phyloP scores from a whole-genome alignment of 805 yeast species.

The Cyberlindnera suaveolens region DNA sequence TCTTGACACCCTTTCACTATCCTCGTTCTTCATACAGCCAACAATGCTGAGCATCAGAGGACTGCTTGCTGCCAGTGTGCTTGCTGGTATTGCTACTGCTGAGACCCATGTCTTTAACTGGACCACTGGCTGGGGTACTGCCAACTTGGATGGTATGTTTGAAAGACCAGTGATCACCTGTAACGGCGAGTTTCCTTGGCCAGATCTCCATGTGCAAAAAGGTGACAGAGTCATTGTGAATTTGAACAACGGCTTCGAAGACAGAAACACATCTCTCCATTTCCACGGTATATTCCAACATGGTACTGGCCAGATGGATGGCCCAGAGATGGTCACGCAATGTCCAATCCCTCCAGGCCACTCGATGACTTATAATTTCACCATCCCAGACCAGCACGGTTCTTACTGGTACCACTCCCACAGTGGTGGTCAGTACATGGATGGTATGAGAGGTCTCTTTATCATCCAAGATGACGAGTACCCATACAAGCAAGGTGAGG shows the following conservation, averaged over 20 bases:
- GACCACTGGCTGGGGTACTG: conserved; percentile 54
- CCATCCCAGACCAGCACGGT: conserved; percentile 77
- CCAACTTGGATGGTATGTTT: conserved; percentile 34
- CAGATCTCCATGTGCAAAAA: conserved; percentile 65
- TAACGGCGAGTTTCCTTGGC: conserved; percentile 70
- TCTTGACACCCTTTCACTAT: not conserved
- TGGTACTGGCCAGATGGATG: conserved; percentile 77
- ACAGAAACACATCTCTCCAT: conserved; percentile 66
- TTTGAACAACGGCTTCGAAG: conserved; percentile 66
- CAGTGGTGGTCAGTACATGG: conserved; percentile 83
- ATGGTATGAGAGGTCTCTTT: conserved; percentile 81
- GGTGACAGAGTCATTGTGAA: conserved; percentile 75
- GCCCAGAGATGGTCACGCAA: conserved; percentile 82
- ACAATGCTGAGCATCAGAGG: conserved; percentile 8
- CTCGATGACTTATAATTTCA: conserved; percentile 77
- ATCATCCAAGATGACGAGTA: conserved; percentile 55
- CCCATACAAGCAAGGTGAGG: conserved; percentile 42
- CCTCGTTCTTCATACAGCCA: too few relatives aligned
- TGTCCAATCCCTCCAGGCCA: conserved; percentile 74
- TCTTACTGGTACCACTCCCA: conserved; percentile 98
- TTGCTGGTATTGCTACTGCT: conserved; percentile 8
- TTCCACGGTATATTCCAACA: conserved; percentile 87
- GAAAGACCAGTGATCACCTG: conserved; percentile 38
- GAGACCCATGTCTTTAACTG: conserved; percentile 56
- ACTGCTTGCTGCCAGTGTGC: conserved; percentile 3